Percentiles rank a stretch among this genome's conserved stretches.
These are phyloP conservation scores for Funneliformis caledonium DNA, from an alignment of 371 early-diverging fungal species.

Conservation along the genomic window DNA sequence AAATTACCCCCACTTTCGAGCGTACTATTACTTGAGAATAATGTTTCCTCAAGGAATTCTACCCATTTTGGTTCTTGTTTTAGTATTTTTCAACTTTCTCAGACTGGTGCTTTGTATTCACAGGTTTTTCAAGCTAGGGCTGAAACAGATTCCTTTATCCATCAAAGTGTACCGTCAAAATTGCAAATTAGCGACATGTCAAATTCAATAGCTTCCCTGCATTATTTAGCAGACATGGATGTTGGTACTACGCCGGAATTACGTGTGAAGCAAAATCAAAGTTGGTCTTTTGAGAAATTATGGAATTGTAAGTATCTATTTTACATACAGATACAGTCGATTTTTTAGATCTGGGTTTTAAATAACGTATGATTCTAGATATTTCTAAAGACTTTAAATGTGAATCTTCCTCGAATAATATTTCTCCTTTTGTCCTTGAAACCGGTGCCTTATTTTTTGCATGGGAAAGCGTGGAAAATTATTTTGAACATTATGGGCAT, in stretches of 20 bases:
- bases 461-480: slow-evolving; percentile 24
- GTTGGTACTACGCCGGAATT: slow-evolving; percentile 25
- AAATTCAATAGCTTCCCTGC: background rate
- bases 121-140: background rate
- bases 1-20: slow-evolving; percentile 24
- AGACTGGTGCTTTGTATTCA: slow-evolving; percentile 32
- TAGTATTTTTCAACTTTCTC: slow-evolving; percentile 12
- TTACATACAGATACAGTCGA: no score
- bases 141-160: background rate
- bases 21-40: background rate
- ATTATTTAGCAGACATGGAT: slow-evolving; percentile 5
- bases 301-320: slow-evolving; percentile 23
- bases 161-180: no score
- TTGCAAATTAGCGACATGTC: slow-evolving; percentile 20
- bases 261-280: background rate
- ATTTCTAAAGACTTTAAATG: slow-evolving; percentile 10
- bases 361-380: background rate
- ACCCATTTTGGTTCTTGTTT: background rate
- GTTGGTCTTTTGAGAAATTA: slow-evolving; percentile 12
- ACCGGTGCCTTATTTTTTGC: background rate
- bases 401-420: background rate
- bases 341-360: background rate
- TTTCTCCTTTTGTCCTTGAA: background rate
- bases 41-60: background rate
- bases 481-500: slow-evolving; percentile 6